Conservation (phyloP, 306 rosid species). For the Rubus parviflorus region DNA sequence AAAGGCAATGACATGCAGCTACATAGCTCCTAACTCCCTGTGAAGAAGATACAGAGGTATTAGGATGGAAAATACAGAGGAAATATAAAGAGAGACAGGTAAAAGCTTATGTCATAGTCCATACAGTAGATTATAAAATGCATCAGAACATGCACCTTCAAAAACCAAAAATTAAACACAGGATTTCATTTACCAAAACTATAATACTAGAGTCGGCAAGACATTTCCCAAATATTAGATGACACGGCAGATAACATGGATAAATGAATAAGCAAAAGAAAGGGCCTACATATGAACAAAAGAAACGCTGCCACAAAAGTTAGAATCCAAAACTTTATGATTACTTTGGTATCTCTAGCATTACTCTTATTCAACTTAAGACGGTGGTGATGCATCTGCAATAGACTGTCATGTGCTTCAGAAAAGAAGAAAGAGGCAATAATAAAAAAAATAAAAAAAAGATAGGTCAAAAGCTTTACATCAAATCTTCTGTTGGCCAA, state of each 20-base stretch:
- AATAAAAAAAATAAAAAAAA: background rate
- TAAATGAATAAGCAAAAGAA: background rate
- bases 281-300: background rate
- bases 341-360: background rate
- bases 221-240: background rate
- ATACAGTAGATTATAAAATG: background rate
- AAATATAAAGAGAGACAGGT: background rate
- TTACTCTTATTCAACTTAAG: background rate
- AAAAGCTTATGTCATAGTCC: background rate
- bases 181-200: background rate
- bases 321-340: background rate
- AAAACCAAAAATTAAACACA: background rate
- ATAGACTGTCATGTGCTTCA: background rate
- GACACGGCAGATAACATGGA: background rate
- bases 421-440: background rate
- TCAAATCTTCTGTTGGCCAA: conserved; percentile 24
- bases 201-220: background rate
- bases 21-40: conserved; percentile 37
- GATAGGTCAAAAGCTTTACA: conserved; percentile 33
- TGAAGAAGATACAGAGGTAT: conserved; percentile 3
- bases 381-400: background rate
- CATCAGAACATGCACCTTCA: background rate
- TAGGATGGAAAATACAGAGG: background rate
- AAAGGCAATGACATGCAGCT: conserved; percentile 20
- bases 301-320: background rate